Conservation (phyloP, 2,329 filamentous ascomycete species). For the Aspergillus uvarum region DNA sequence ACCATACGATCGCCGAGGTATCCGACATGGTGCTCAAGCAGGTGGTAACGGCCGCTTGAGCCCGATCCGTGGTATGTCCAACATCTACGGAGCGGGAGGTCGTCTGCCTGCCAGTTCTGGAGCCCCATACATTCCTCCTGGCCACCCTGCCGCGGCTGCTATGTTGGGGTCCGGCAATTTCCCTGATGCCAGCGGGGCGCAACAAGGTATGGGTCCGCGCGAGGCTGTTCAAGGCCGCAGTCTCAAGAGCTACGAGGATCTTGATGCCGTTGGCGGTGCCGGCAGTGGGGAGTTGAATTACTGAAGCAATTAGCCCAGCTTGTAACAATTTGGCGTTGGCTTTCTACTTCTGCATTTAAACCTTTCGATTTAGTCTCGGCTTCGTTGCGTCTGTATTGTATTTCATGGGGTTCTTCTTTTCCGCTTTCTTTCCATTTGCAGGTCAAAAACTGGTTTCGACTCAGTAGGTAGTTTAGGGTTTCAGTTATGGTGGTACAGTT, state of each 20-base stretch:
- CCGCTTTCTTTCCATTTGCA: not conserved
- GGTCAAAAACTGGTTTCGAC: not conserved
- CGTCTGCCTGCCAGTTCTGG: conserved; percentile 34
- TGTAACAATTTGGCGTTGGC: conserved; percentile 21
- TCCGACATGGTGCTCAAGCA: conserved; percentile 54
- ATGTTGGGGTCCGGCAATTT: conserved; percentile 47
- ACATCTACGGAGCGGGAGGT: conserved; percentile 36
- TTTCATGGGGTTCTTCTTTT: not conserved
- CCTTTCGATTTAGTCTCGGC: not conserved
- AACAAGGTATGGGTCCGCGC: conserved; percentile 73
- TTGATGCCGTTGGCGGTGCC: conserved; percentile 77
- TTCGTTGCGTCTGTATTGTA: conserved; percentile 3
- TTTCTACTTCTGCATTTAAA: not conserved
- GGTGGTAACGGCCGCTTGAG: conserved; percentile 50
- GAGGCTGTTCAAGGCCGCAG: conserved; percentile 92
- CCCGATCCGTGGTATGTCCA: conserved; percentile 38
- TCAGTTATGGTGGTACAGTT: not conserved
- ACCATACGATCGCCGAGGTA: conserved; percentile 69
- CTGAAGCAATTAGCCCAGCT: conserved; percentile 39
- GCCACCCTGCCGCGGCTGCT: conserved; percentile 41
- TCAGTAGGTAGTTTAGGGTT: not conserved
- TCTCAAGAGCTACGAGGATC: conserved; percentile 94
- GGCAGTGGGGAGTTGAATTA: conserved; percentile 89
- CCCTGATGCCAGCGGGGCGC: conserved; percentile 61
- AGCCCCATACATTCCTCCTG: conserved; percentile 38